Conservation (phyloP, 2,329 filamentous ascomycete species). For the Penicillium sp. region DNA sequence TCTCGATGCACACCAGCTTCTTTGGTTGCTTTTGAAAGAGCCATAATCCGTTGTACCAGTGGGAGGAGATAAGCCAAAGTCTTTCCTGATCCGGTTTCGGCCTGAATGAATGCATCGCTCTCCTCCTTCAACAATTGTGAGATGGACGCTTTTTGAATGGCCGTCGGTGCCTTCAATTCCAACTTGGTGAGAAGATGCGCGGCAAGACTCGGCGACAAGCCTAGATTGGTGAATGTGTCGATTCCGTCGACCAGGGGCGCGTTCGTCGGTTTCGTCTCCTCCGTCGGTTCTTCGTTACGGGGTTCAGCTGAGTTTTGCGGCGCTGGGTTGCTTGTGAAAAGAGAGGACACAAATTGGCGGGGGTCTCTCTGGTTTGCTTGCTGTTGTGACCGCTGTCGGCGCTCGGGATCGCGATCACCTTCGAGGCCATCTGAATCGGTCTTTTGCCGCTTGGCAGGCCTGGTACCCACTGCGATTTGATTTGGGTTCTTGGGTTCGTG, state of each 20-base stretch:
- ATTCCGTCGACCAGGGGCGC: slow-evolving; percentile 79
- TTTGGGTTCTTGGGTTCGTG: slow-evolving; percentile 29
- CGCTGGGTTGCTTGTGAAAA: slow-evolving; percentile 84
- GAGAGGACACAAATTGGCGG: slow-evolving; percentile 72
- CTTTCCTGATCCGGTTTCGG: slow-evolving; percentile 95
- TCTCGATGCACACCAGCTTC: slow-evolving; percentile 60
- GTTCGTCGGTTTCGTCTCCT: slow-evolving; percentile 67
- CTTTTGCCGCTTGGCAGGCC: slow-evolving; percentile 39
- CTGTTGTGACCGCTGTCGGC: slow-evolving; percentile 17
- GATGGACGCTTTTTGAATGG: slow-evolving; percentile 87
- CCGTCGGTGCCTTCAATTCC: slow-evolving; percentile 81
- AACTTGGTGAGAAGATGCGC: slow-evolving; percentile 80
- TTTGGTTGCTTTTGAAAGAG: slow-evolving; percentile 54
- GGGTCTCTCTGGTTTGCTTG: slow-evolving; percentile 38
- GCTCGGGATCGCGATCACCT: slow-evolving; percentile 7
- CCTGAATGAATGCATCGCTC: slow-evolving; percentile 90
- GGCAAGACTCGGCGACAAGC: slow-evolving; percentile 73
- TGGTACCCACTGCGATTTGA: slow-evolving; percentile 26
- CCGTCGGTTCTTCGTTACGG: slow-evolving; percentile 36
- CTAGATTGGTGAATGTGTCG: slow-evolving; percentile 79
- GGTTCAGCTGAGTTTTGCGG: slow-evolving; percentile 53
- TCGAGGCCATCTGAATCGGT: slow-evolving; percentile 24
- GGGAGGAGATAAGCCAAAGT: slow-evolving; percentile 93
- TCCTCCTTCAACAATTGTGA: slow-evolving; percentile 72
- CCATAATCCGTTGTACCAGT: slow-evolving; percentile 80